Evolutionary conservation across 345 rosid genomes (phyloP).

Genomic region (Eucalyptus leucophloia): DNA sequence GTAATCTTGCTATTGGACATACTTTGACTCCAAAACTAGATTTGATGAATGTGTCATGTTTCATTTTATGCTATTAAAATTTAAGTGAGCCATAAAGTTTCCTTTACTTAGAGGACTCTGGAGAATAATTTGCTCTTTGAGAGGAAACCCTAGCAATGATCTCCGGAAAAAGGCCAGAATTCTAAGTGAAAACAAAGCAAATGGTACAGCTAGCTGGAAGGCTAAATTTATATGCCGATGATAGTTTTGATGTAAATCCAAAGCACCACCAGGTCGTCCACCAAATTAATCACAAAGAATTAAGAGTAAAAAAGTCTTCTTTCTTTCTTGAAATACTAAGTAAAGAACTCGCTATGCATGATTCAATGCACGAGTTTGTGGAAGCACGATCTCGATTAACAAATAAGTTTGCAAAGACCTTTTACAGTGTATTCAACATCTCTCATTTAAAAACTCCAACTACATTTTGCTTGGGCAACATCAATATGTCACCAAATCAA

Average conservation of each 20-base stretch:
- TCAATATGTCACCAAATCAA: background rate
- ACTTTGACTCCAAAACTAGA: background rate
- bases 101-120: background rate
- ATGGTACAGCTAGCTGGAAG: background rate
- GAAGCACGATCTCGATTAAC: background rate
- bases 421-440: background rate
- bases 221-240: background rate
- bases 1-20: background rate
- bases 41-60: background rate
- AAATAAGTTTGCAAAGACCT: background rate
- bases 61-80: background rate
- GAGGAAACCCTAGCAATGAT: background rate
- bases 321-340: background rate
- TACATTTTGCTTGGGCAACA: background rate
- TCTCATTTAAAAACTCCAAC: background rate
- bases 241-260: background rate
- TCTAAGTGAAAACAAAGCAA: background rate
- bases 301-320: background rate
- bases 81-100: background rate
- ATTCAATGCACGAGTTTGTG: background rate
- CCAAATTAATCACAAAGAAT: background rate
- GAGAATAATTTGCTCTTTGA: background rate
- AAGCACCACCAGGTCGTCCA: background rate
- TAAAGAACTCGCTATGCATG: background rate
- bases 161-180: background rate